Percentiles rank a stretch among this genome's conserved stretches.
Evolutionary conservation across 176 grass and related monocot genomes (phyloP).

Genomic region (Carex pumila): DNA sequence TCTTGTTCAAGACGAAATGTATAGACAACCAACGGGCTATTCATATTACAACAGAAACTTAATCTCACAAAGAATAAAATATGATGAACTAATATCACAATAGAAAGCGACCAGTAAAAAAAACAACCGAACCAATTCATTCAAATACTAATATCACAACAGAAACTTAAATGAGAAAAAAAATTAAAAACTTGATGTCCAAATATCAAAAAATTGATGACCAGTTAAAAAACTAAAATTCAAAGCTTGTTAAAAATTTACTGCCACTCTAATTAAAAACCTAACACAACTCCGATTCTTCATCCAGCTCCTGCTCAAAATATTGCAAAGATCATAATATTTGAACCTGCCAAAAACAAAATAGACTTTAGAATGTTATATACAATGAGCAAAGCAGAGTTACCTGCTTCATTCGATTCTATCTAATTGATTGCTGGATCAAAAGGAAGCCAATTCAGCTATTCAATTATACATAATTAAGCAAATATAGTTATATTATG

Average conservation of each 20-base stretch:
- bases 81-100: too few relatives aligned
- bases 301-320: not conserved
- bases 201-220: too few relatives aligned
- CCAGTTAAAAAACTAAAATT: not conserved
- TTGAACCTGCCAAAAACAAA: not conserved
- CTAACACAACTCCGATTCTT: not conserved
- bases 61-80: too few relatives aligned
- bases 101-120: too few relatives aligned
- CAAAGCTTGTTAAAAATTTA: conserved; percentile 12
- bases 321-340: not conserved
- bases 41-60: too few relatives aligned
- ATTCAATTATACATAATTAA: not conserved
- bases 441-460: not conserved
- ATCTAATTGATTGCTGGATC: not conserved
- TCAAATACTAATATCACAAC: too few relatives aligned
- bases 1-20: too few relatives aligned
- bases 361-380: not conserved
- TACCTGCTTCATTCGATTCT: not conserved
- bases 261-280: not conserved
- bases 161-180: too few relatives aligned
- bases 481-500: too few relatives aligned
- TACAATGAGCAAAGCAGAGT: not conserved
- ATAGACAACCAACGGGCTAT: too few relatives aligned
- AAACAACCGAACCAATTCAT: too few relatives aligned
- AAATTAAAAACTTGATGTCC: too few relatives aligned